A percentile compares a stretch with the other conserved stretches of the same genome.
Evolutionary conservation across 1,284 basidiomycete species (phyloP).

Genomic region (Sporisorium sorghi): DNA sequence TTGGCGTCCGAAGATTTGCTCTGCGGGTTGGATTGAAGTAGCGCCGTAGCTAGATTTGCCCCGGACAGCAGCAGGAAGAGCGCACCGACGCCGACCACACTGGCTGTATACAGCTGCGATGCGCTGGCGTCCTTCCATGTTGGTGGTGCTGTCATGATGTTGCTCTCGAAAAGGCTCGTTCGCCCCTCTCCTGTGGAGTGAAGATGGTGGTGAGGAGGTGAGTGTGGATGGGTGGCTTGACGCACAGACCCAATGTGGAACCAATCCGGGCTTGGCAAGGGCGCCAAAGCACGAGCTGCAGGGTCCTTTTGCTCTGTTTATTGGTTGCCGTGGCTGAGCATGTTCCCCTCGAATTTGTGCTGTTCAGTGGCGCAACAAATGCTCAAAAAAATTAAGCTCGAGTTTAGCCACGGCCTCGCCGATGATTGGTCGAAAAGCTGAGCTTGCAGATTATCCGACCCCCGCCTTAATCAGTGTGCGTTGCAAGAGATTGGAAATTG

Average conservation of each 20-base stretch:
- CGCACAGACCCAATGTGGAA: neutral
- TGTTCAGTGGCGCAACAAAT: neutral
- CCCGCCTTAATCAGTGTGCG: slow-evolving; percentile 10
- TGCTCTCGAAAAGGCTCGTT: neutral
- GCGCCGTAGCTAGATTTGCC: slow-evolving; percentile 18
- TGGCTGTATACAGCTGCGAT: slow-evolving; percentile 36
- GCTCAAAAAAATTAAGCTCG: neutral
- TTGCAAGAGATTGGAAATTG: neutral
- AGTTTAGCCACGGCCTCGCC: neutral
- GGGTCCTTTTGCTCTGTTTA: neutral
- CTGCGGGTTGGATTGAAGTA: neutral
- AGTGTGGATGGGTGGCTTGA: neutral
- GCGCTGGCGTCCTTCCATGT: slow-evolving; percentile 32
- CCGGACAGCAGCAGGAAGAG: slow-evolving; percentile 29
- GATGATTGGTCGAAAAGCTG: neutral
- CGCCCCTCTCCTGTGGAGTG: neutral
- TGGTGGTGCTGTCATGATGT: slow-evolving; percentile 18
- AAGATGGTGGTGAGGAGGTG: neutral
- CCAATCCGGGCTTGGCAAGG: too few species aligned
- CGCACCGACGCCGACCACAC: slow-evolving; percentile 24
- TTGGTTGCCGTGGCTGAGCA: too few species aligned
- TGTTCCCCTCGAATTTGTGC: neutral
- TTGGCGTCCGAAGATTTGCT: neutral
- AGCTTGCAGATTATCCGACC: neutral
- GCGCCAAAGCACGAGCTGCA: too few species aligned